Base-by-base conservation (phyloP, 768 basidiomycete genomes). In the Mycena maculata region DNA sequence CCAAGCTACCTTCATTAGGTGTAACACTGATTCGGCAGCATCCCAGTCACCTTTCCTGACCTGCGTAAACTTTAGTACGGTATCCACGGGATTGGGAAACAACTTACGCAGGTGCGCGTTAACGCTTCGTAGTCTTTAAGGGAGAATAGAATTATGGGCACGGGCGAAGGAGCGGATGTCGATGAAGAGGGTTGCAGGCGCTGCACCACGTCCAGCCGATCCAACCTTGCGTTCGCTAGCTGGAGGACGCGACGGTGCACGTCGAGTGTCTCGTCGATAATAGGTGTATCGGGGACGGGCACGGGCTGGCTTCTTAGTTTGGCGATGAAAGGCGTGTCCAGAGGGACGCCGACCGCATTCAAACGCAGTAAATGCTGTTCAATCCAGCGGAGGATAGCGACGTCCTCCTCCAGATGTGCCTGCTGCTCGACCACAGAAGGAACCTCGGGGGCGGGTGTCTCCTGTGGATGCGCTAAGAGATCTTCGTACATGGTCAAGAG, bases 91-190 rank as follows among this genome's bases (percentile, higher is more conserved):
- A 53, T 13, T 7, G 42, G 61, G n/a, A 16, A 48, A 42, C 41
- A 16, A 78, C 86, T 66, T 71, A 90, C 87, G 45, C 80, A 84
- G 52, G 81, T 72, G 18, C 88, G 81, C 4, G 91, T 77, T 7
- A 92, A 76, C 1, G 87, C 84, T 45, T 84, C 78, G 78, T 86
- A 88, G 73, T 93, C 90, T 12, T 76, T 67, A 20, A 77, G 50
- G 0, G 89, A 84, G 22, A 92, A 73, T 12, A 89, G 60, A 18
- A 82, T 79, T 4, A 87, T 71, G 20, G 86, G 83, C 22, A 88
- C 69, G 27, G 60, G 54, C 12, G 75, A 65, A 9, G 68, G 61
- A n/a, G 69, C 47, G 23, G 56, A 50, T 33, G 61, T 71, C 47
- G 52, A 54, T 39, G 61, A 58, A 56, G 33, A 48, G 22, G 58